phyloP scores from a whole-genome alignment of 2,329 filamentous ascomycete genomes.

The Cordyceps fumosorosea region DNA sequence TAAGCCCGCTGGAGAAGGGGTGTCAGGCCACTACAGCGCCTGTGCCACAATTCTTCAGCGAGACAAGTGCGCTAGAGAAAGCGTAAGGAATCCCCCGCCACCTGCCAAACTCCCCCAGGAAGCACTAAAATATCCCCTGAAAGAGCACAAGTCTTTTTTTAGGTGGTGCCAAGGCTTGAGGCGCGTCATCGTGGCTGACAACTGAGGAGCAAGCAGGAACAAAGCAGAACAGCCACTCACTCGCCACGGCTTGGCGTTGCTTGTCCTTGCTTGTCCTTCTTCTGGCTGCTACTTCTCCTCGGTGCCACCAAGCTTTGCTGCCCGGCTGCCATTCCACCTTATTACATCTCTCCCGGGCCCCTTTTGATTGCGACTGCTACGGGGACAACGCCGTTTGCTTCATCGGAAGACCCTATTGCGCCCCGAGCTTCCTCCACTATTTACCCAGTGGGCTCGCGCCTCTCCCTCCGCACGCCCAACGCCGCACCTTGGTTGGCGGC shows the following conservation, averaged over 20 bases:
- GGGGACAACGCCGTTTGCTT: background rate
- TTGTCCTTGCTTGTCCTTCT: background rate
- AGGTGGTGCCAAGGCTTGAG: background rate
- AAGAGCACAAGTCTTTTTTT: background rate
- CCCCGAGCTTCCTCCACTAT: background rate
- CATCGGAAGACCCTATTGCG: background rate
- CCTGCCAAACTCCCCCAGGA: background rate
- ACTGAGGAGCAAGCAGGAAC: background rate
- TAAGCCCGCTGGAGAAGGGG: background rate
- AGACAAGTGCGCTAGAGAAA: background rate
- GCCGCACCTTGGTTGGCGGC: background rate
- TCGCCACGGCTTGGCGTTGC: conserved; percentile 1
- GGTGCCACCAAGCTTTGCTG: conserved; percentile 3
- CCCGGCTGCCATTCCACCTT: background rate
- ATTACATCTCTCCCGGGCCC: background rate
- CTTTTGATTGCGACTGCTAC: background rate
- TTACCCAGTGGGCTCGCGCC: conserved; percentile 1
- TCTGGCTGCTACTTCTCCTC: background rate
- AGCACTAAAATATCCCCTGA: background rate
- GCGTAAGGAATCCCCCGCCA: no score
- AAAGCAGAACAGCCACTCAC: background rate
- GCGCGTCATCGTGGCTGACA: conserved; percentile 12
- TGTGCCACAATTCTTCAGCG: conserved; percentile 7
- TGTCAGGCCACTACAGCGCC: background rate
- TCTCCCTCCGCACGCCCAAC: background rate